phyloP scores from a whole-genome alignment of 345 rosid genomes.

The Stellera chamaejasme region DNA sequence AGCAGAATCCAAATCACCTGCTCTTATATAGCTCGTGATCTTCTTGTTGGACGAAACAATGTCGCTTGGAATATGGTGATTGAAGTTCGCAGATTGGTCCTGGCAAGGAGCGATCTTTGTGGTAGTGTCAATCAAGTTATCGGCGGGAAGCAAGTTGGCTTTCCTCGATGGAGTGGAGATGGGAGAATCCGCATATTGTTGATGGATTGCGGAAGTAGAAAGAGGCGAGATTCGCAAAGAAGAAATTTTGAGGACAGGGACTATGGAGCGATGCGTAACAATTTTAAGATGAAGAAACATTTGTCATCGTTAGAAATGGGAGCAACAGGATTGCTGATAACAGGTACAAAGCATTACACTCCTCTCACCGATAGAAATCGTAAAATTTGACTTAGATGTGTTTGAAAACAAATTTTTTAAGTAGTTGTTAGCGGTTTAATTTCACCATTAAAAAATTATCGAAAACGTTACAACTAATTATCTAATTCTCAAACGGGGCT shows the following conservation, averaged over 20 bases:
- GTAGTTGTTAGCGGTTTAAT: too few species aligned
- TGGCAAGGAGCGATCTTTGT: neutral
- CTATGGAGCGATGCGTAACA: neutral
- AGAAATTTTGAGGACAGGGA: conserved; percentile 13
- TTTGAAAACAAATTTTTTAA: too few species aligned
- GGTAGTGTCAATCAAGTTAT: conserved; percentile 4
- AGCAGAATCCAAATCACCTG: conserved; percentile 60
- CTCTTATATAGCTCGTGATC: conserved; percentile 38
- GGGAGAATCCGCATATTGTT: conserved; percentile 16
- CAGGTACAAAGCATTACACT: too few species aligned
- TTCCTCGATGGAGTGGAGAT: conserved; percentile 7
- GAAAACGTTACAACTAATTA: too few species aligned
- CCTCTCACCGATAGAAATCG: too few species aligned
- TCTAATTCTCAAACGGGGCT: too few species aligned
- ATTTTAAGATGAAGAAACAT: conserved; percentile 7
- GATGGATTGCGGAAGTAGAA: conserved; percentile 13
- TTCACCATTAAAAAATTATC: too few species aligned
- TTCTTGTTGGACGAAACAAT: conserved; percentile 43
- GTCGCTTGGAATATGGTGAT: conserved; percentile 13
- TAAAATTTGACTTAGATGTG: too few species aligned
- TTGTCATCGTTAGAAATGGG: neutral
- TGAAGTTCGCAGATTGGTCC: neutral
- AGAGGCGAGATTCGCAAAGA: conserved; percentile 12
- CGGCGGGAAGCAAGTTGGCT: conserved; percentile 15
- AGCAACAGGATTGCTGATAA: too few species aligned